Base-by-base conservation (phyloP, 139 green algal species). In the Micractinium conductrix region DNA sequence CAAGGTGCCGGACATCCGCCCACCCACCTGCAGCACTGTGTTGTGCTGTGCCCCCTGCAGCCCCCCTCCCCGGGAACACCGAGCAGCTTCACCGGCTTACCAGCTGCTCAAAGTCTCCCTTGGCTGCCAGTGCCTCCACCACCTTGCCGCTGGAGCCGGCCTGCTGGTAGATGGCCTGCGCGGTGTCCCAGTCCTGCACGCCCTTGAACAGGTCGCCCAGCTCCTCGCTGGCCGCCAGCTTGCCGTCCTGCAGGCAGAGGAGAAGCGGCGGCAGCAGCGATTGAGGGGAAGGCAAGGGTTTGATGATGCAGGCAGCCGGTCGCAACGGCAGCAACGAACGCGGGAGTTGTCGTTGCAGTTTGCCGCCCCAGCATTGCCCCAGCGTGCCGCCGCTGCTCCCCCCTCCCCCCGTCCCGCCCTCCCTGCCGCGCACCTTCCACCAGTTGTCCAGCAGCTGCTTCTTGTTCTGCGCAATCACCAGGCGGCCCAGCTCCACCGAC, bases 381-480 rank as follows among this genome's bases (percentile, higher is more conserved):
- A n/a, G n/a, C n/a, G n/a, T n/a, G n/a, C n/a, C n/a, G n/a, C n/a
- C 60, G 12, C 60, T 68, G 24, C 26, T 30, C 26, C 60, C 6
- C 26, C 24, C 60, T 37, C 2, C 26, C 24, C 60, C 60, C 24
- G 60, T 26, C 60, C 60, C 33, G n/a, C 65, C 65, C 30, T 2
- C n/a, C 63, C 63, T n/a, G n/a, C 65, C 65, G 24, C 93, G 78
- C 84, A 95, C 93, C 73, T 92, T 94, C 89, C 97, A 95, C 97
- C 97, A 99, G 91, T 97, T 98, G 85, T 96, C 94, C 45, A 99
- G 91, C 84, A 99, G 93, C 45, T 98, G 95, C 92, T 99, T 99
- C 94, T 99, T 99, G 93, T 98, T 98, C 88, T 99, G 97, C 70
- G 81, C 86, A 80, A 99, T 89, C 67, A 99, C 97, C 73, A 99